Evolutionary conservation across 164 flowering plant genomes (phyloP).

Genomic region (Hamamelis virginiana): DNA sequence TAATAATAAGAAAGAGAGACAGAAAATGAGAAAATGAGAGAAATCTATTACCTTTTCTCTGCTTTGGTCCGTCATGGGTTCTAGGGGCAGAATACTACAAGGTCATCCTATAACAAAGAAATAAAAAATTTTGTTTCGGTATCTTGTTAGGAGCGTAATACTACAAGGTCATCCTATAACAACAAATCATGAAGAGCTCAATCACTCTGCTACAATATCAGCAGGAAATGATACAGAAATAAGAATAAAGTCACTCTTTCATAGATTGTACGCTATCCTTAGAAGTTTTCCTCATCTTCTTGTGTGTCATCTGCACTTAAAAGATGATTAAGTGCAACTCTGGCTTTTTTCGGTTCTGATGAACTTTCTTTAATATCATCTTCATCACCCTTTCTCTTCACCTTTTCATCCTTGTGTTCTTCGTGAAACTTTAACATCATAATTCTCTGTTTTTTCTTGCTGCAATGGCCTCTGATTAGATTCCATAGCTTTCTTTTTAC

Average conservation of each 20-base stretch:
- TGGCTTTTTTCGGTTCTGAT: constrained; percentile 53
- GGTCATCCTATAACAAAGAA: background rate
- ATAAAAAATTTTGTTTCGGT: no score
- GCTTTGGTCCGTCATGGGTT: no score
- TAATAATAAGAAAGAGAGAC: no score
- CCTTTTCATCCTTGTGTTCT: constrained; percentile 24
- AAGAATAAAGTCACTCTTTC: background rate
- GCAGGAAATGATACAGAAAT: background rate
- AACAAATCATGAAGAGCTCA: background rate
- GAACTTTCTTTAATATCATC: constrained; percentile 28
- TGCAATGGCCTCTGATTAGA: constrained; percentile 19
- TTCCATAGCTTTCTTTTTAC: constrained; percentile 29
- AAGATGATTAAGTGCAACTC: constrained; percentile 64
- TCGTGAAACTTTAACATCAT: constrained; percentile 18
- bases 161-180: background rate
- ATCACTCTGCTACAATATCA: background rate
- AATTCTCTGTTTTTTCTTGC: constrained; percentile 19
- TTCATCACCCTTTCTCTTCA: constrained; percentile 49
- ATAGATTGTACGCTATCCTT: background rate
- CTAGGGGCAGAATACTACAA: no score
- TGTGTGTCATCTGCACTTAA: constrained; percentile 53
- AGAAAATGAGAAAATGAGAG: no score
- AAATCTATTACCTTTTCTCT: no score
- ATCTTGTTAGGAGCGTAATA: no score
- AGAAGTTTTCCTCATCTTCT: constrained; percentile 38